Conservation (phyloP, 2,329 filamentous ascomycete genomes). For the Domatiomyces globalis region DNA sequence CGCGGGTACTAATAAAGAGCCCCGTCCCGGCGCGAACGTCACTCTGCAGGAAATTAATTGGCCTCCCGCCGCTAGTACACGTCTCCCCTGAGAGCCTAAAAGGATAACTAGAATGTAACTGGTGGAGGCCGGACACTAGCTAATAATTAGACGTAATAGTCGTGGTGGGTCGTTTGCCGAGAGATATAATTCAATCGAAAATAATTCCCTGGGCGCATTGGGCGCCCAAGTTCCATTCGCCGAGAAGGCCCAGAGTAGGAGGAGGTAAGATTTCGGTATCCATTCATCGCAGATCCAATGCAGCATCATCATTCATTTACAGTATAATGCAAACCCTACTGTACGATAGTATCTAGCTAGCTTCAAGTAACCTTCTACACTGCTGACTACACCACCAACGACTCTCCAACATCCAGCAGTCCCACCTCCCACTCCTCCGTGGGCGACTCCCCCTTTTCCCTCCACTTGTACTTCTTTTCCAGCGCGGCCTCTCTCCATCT, state of each 20-base stretch:
- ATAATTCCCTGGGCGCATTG: too few species aligned
- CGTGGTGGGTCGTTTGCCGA: background rate
- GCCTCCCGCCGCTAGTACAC: background rate
- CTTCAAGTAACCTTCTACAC: too few species aligned
- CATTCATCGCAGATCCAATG: too few species aligned
- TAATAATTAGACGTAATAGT: background rate
- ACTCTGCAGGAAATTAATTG: background rate
- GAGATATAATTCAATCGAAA: too few species aligned
- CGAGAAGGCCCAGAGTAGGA: too few species aligned
- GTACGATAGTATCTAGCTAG: too few species aligned
- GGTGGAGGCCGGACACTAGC: background rate
- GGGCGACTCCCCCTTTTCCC: slow-evolving; percentile 6
- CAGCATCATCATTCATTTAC: too few species aligned
- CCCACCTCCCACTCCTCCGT: slow-evolving; percentile 19
- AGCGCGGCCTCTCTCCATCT: slow-evolving; percentile 33
- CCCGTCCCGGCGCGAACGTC: background rate
- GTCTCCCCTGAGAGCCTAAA: background rate
- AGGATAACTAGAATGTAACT: background rate
- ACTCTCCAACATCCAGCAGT: slow-evolving; percentile 35
- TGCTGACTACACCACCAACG: slow-evolving; percentile 20
- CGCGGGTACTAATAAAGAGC: background rate
- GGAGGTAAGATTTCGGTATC: too few species aligned
- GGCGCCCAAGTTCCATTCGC: too few species aligned
- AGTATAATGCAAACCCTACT: too few species aligned
- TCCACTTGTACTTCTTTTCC: slow-evolving; percentile 28